A percentile compares a stretch with the other conserved stretches of the same genome.
Conservation (phyloP, 495 filamentous ascomycete species). For the Oidiodendron maius region DNA sequence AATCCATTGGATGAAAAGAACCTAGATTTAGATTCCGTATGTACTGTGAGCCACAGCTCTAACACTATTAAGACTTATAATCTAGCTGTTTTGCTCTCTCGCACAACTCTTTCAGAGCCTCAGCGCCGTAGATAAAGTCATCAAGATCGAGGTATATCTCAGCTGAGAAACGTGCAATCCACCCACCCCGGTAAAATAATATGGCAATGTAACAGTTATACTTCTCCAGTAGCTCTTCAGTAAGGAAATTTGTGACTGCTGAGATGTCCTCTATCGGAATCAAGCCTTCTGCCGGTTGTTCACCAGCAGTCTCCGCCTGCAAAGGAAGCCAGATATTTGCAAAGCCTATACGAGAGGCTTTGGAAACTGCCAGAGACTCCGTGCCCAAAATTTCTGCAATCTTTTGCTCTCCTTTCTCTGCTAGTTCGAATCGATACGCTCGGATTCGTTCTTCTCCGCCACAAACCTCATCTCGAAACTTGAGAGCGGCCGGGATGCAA, state of each 20-base stretch:
- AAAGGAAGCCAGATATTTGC: too few relatives aligned
- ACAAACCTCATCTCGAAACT: constrained; percentile 58
- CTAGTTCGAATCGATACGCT: constrained; percentile 50
- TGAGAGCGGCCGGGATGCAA: constrained; percentile 62
- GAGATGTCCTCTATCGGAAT: too few relatives aligned
- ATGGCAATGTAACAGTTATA: constrained; percentile 67
- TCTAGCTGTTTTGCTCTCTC: too few relatives aligned
- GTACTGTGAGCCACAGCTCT: too few relatives aligned
- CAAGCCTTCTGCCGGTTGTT: too few relatives aligned
- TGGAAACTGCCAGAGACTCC: too few relatives aligned
- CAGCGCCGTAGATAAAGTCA: constrained; percentile 71
- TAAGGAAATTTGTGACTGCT: too few relatives aligned
- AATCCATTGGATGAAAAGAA: too few relatives aligned
- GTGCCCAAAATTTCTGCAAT: constrained; percentile 63
- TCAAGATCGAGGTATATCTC: constrained; percentile 73
- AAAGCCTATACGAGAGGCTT: too few relatives aligned
- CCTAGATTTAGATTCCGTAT: too few relatives aligned
- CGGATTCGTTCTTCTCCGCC: constrained; percentile 71
- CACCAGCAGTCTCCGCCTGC: too few relatives aligned
- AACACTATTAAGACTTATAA: too few relatives aligned
- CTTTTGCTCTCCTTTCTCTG: constrained; percentile 48
- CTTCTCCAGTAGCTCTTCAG: constrained; percentile 51
- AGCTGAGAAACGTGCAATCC: constrained; percentile 69
- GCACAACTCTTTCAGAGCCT: constrained; percentile 55
- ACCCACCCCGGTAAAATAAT: constrained; percentile 48